A percentile compares a stretch with the other conserved stretches of the same genome.
phyloP scores from a whole-genome alignment of 768 basidiomycete genomes.

The Calvatia gigantea region DNA sequence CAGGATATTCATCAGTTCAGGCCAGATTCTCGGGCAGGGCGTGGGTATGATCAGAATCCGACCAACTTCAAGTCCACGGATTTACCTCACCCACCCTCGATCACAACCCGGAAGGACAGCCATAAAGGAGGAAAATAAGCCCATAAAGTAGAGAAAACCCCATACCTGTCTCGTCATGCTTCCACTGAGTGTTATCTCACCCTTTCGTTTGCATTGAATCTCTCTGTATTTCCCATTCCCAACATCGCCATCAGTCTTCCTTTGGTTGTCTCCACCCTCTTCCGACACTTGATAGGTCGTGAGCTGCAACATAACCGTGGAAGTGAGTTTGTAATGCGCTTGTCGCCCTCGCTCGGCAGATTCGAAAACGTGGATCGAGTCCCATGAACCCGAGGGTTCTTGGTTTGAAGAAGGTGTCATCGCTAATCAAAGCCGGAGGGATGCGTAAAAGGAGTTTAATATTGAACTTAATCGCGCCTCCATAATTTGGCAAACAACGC shows the following conservation, averaged over 20 bases:
- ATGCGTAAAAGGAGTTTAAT: background rate
- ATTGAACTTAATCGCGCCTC: background rate
- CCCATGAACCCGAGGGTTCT: conserved; percentile 88
- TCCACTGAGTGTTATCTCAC: conserved; percentile 83
- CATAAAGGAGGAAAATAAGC: background rate
- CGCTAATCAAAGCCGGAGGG: conserved; percentile 33
- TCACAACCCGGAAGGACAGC: background rate
- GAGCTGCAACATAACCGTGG: conserved; percentile 94
- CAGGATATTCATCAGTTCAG: conserved; percentile 3
- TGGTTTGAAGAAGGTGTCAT: conserved; percentile 52
- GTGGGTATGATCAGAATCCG: too few relatives aligned
- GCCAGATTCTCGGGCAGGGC: too few relatives aligned
- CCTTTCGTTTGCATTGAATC: conserved; percentile 36
- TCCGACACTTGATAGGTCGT: conserved; percentile 37
- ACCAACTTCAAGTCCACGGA: background rate
- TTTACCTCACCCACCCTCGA: background rate
- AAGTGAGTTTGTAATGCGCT: conserved; percentile 96
- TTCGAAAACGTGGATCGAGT: conserved; percentile 98
- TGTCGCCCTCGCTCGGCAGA: conserved; percentile 86
- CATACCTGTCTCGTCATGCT: conserved; percentile 96
- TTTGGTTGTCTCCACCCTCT: conserved; percentile 33
- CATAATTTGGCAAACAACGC: conserved; percentile 16
- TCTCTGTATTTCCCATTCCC: conserved; percentile 5
- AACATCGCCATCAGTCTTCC: conserved; percentile 28
- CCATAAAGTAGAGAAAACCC: conserved; percentile 11